Percentiles rank a stretch among this genome's conserved stretches.
These are phyloP conservation scores for Aspergillus indologenus DNA, from an alignment of 495 filamentous ascomycete genomes.

Conservation along the genomic window DNA sequence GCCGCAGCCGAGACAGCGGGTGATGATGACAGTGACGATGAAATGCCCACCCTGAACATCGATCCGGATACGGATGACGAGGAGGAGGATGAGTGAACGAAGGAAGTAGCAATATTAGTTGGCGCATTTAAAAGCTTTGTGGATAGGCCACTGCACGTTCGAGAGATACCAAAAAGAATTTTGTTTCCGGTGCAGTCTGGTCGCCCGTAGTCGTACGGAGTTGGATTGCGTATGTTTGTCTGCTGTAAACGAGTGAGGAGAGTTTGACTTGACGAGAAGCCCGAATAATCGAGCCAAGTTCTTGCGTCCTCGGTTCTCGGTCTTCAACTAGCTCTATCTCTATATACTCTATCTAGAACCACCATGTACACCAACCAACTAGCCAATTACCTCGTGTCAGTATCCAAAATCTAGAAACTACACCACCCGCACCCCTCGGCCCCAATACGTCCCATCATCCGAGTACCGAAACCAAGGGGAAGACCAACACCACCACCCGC, in stretches of 20 bases:
- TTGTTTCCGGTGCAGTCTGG: no score
- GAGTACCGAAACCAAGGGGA: conserved; percentile 48
- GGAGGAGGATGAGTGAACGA: conserved; percentile 33
- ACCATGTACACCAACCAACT: conserved; percentile 8
- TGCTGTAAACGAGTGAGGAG: no score
- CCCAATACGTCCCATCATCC: conserved; percentile 60
- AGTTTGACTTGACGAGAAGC: no score
- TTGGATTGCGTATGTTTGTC: no score
- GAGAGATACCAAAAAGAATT: neutral
- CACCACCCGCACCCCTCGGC: conserved; percentile 51
- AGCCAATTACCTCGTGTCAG: neutral
- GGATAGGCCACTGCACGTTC: conserved; percentile 2
- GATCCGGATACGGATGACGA: conserved; percentile 47
- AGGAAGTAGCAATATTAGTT: no score
- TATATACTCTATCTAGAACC: no score
- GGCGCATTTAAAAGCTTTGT: neutral
- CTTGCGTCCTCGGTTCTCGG: no score
- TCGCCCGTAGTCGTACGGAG: no score
- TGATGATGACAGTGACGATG: conserved; percentile 47
- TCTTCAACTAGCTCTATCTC: no score
- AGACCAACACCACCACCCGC: conserved; percentile 59
- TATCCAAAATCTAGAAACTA: conserved; percentile 22
- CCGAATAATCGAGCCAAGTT: no score
- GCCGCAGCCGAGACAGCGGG: conserved; percentile 13
- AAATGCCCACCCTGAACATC: conserved; percentile 47